Base-by-base conservation (phyloP, 805 yeast genomes). In the Deakozyma indianensis region DNA sequence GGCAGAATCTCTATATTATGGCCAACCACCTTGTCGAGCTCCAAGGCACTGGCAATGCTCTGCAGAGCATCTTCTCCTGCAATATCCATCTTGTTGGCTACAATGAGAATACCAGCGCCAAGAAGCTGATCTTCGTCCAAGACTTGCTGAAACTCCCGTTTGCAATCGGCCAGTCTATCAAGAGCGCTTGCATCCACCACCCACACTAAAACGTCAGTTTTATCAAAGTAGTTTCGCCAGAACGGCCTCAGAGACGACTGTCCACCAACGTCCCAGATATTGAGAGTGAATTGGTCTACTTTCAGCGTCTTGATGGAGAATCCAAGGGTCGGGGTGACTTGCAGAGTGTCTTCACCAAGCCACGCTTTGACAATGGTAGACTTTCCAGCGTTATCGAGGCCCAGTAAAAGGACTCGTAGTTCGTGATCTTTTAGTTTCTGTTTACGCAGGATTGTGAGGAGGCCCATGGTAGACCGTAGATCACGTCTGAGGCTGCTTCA, bases 221-320 rank as follows among this genome's bases (percentile, higher is more conserved):
- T 77, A 51, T 87, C 96, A 56, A 83, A 88, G 61, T 90, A 88
- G 63, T 88, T 90, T 54, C 83, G 78, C 97, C 97, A 88, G 68
- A 87, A 87, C 16, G 88, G 78, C 42, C 97, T 66, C 38, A 88
- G 66, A 1, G 90, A 73, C 41, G 71, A 64, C 60, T 88, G 97
- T 1, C 97, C 97, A 3, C 97, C 97, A 11, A 88, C 78, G 57
- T 85, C 95, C 97, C 71, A 67, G 18, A 67, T 53, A 32, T 65
- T 65, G 41, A 67, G 48, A 24, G 56, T 59, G 45, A 52, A 56
- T 11, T 53, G 51, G n/a, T 24, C 45, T 14, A 42, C 62, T 1
- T 59, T 55, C 1, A 83, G 55, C 1, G 88, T 76, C 43, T 75
- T 71, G 50, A 88, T 90, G 53, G 77, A 80, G 62, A 88, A 90